phyloP scores from a whole-genome alignment of 495 filamentous ascomycete species.

The Aspergillus homomorphus region DNA sequence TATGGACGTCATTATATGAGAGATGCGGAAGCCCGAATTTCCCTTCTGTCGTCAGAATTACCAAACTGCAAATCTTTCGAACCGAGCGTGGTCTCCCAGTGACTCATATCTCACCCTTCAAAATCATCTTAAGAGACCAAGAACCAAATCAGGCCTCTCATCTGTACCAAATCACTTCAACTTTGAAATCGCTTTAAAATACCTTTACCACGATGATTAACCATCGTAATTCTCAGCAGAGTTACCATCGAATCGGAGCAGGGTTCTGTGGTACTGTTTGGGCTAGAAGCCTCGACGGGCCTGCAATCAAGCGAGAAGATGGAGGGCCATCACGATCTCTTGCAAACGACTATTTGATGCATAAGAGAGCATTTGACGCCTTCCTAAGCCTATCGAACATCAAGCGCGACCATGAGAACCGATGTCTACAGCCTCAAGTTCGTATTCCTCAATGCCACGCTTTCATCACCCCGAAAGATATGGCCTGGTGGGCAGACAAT shows the following conservation, averaged over 20 bases:
- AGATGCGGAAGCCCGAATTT: too few relatives aligned
- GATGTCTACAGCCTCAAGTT: constrained; percentile 2
- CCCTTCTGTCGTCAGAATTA: too few relatives aligned
- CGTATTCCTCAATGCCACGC: constrained; percentile 21
- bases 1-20: too few relatives aligned
- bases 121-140: too few relatives aligned
- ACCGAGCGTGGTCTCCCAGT: too few relatives aligned
- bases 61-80: too few relatives aligned
- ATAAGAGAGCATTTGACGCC: constrained; percentile 19
- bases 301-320: constrained; percentile 37
- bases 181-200: too few relatives aligned
- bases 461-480: constrained; percentile 22
- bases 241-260: constrained; percentile 15
- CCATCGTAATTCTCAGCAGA: too few relatives aligned
- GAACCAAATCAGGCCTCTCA: too few relatives aligned
- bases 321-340: constrained; percentile 33
- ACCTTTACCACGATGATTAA: too few relatives aligned
- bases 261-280: constrained; percentile 33
- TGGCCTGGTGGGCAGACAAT: constrained; percentile 32
- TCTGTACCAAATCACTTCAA: too few relatives aligned
- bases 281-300: constrained; percentile 15
- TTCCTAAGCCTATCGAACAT: background rate
- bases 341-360: constrained; percentile 35
- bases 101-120: too few relatives aligned
- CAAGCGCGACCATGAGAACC: background rate